A percentile compares a stretch with the other conserved stretches of the same genome.
Evolutionary conservation across 257 asterid genomes (phyloP).

Genomic region (Fraxinus quadrangulata): DNA sequence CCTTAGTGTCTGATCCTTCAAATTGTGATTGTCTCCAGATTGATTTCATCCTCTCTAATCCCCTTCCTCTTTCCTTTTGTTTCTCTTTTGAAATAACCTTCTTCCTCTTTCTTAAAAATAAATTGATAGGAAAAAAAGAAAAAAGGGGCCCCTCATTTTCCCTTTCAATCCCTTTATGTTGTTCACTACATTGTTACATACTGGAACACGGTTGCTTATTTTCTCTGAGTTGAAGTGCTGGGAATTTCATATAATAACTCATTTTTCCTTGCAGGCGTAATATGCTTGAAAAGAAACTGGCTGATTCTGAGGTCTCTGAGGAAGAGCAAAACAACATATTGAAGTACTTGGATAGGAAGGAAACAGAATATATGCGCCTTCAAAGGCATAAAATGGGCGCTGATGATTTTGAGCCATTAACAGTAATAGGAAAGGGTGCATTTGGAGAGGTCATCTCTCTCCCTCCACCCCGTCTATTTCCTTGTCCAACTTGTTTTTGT

Average conservation of each 20-base stretch:
- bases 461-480: constrained; percentile 27
- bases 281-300: constrained; percentile 83
- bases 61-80: background rate
- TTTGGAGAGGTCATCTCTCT: constrained; percentile 78
- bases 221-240: constrained; percentile 3
- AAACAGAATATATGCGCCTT: constrained; percentile 92
- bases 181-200: constrained; percentile 3
- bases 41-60: background rate
- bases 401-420: constrained; percentile 93
- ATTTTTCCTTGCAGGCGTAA: constrained; percentile 60
- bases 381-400: constrained; percentile 99
- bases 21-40: background rate
- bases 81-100: background rate
- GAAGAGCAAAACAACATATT: constrained; percentile 85
- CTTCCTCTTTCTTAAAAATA: constrained; percentile 2
- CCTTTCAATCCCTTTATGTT: constrained; percentile 10
- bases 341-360: constrained; percentile 86
- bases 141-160: background rate
- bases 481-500: background rate
- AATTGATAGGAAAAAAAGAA: background rate
- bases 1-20: constrained; percentile 8
- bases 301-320: constrained; percentile 88
- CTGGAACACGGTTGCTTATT: constrained; percentile 3
- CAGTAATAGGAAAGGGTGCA: constrained; percentile 97
- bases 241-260: constrained; percentile 8